A percentile compares a stretch with the other conserved stretches of the same genome.
Evolutionary conservation across 768 basidiomycete species (phyloP).

Genomic region (Dictyophora rubrovolvata): DNA sequence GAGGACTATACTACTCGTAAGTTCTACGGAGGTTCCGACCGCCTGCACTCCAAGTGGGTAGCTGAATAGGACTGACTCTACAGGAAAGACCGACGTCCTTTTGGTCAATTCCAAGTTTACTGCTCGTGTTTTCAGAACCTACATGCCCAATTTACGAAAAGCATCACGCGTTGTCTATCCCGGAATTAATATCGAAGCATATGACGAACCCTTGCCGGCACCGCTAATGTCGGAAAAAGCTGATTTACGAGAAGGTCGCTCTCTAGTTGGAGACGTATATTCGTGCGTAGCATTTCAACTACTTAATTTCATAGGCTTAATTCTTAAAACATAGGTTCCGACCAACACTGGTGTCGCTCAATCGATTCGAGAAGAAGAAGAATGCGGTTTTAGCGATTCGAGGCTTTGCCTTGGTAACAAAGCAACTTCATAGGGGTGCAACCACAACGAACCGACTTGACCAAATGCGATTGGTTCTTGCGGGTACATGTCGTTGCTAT

Average conservation of each 20-base stretch:
- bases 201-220: conserved; percentile 26
- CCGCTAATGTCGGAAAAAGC: neutral
- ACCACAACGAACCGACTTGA: neutral
- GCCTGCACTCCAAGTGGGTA: too few relatives aligned
- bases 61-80: neutral
- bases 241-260: neutral
- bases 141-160: conserved; percentile 58
- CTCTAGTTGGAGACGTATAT: conserved; percentile 5
- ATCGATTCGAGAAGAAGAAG: conserved; percentile 95
- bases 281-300: conserved; percentile 9
- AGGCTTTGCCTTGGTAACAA: conserved; percentile 55
- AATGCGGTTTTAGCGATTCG: conserved; percentile 74
- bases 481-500: conserved; percentile 35
- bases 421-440: conserved; percentile 11
- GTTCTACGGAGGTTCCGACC: conserved; percentile 15
- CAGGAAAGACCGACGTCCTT: conserved; percentile 83
- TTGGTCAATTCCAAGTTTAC: conserved; percentile 91
- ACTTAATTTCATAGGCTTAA: neutral
- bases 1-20: conserved; percentile 86
- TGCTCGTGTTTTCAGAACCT: conserved; percentile 61
- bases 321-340: conserved; percentile 32
- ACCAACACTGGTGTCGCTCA: conserved; percentile 78
- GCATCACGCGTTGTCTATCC: conserved; percentile 85
- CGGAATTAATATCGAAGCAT: conserved; percentile 79
- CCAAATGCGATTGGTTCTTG: conserved; percentile 61